These are phyloP conservation scores for Corynascus novoguineensis DNA, from an alignment of 495 filamentous ascomycete species.

Conservation along the genomic window DNA sequence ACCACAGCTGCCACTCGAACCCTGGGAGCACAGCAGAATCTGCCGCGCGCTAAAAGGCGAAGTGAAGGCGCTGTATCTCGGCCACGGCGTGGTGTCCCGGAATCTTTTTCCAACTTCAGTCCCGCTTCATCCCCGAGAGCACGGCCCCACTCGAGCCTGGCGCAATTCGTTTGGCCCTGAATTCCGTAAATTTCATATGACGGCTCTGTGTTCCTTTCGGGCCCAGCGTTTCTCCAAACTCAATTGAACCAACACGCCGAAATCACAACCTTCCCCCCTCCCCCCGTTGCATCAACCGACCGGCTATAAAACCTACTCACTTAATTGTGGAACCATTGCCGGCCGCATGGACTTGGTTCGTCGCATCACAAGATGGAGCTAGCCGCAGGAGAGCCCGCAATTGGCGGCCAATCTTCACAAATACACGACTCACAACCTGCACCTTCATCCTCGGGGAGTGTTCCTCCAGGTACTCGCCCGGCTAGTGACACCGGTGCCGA, in stretches of 20 bases:
- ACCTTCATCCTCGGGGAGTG: neutral
- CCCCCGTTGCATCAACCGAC: neutral
- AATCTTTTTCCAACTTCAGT: too few species aligned
- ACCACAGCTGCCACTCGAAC: too few species aligned
- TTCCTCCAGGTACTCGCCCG: neutral
- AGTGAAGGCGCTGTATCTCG: too few species aligned
- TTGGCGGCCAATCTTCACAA: neutral
- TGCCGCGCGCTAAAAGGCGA: too few species aligned
- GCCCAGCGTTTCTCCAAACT: neutral
- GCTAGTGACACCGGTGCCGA: slow-evolving; percentile 26
- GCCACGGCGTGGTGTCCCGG: too few species aligned
- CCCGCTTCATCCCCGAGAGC: too few species aligned
- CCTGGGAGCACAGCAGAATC: too few species aligned
- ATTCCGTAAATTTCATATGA: too few species aligned
- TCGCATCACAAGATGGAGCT: slow-evolving; percentile 2
- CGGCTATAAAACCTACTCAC: neutral
- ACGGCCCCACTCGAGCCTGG: too few species aligned
- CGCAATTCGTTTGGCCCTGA: too few species aligned
- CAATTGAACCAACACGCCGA: neutral
- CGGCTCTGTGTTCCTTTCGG: too few species aligned
- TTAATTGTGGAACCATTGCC: neutral
- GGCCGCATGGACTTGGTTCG: neutral
- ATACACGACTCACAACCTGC: neutral
- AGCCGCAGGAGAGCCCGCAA: neutral
- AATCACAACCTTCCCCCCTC: neutral